phyloP scores from a whole-genome alignment of 2,329 filamentous ascomycete species.

The Trichoderma aggressivum region DNA sequence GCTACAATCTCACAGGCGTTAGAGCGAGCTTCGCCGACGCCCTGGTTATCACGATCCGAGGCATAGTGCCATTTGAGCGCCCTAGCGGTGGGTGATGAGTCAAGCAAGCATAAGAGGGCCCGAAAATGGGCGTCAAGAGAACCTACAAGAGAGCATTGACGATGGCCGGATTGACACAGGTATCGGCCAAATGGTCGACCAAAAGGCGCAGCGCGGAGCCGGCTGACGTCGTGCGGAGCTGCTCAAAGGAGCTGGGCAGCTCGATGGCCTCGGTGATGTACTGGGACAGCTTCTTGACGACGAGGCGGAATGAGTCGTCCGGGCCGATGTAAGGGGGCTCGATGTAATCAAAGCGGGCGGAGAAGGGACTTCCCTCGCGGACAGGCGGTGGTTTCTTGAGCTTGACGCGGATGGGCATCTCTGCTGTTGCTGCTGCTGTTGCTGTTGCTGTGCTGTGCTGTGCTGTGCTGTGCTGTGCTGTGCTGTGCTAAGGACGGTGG shows the following conservation, averaged over 20 bases:
- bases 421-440: too few relatives aligned
- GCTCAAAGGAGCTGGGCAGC: constrained; percentile 68
- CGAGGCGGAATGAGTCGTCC: constrained; percentile 58
- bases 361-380: constrained; percentile 37
- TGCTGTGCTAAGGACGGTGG: neutral
- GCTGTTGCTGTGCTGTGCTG: neutral
- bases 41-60: constrained; percentile 58
- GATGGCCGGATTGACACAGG: constrained; percentile 65
- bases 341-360: constrained; percentile 31
- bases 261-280: constrained; percentile 61
- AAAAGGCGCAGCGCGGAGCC: constrained; percentile 56
- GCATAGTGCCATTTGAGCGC: constrained; percentile 74
- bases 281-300: constrained; percentile 66
- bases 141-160: constrained; percentile 71
- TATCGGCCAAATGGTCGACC: constrained; percentile 60
- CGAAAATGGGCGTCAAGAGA: neutral
- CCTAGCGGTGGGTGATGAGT: constrained; percentile 40
- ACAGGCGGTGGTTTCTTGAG: constrained; percentile 32
- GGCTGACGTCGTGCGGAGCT: constrained; percentile 64
- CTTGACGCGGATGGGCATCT: constrained; percentile 39
- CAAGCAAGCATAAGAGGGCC: neutral
- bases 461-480: neutral
- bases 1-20: constrained; percentile 78
- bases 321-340: constrained; percentile 55
- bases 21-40: constrained; percentile 64